These are phyloP conservation scores for Colletotrichum orchidophilum DNA, from an alignment of 2,329 filamentous ascomycete genomes.

Conservation along the genomic window DNA sequence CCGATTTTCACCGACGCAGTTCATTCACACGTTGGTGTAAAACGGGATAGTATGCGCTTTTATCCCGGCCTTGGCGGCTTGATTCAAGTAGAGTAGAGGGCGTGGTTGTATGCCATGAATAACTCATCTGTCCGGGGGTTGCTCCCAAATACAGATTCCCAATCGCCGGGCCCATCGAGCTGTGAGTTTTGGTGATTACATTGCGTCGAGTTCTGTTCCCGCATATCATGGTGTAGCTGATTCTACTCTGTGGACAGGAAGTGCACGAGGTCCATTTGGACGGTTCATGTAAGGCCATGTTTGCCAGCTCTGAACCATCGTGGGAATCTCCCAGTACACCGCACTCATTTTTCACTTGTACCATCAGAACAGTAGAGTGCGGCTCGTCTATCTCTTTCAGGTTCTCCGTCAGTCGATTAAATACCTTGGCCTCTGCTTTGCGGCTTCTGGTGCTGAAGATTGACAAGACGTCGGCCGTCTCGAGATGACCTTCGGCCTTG, in stretches of 20 bases:
- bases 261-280: neutral
- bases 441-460: neutral
- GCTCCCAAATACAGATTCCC: neutral
- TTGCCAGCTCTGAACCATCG: conserved; percentile 48
- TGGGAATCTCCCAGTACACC: conserved; percentile 62
- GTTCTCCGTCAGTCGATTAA: conserved; percentile 40
- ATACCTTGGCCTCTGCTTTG: neutral
- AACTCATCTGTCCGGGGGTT: neutral
- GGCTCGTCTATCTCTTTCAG: conserved; percentile 52
- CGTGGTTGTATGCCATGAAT: neutral
- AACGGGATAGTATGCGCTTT: conserved; percentile 41
- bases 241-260: neutral
- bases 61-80: conserved; percentile 39
- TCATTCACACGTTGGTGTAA: conserved; percentile 47
- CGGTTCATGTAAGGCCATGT: neutral
- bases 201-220: neutral
- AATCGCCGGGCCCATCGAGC: neutral
- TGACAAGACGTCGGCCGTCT: neutral
- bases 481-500: neutral
- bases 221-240: neutral
- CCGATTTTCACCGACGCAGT: conserved; percentile 37
- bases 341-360: conserved; percentile 64
- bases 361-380: conserved; percentile 61
- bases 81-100: neutral
- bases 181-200: neutral